Evolutionary conservation across 768 basidiomycete species (phyloP).

Genomic region (Boletus patriciae): DNA sequence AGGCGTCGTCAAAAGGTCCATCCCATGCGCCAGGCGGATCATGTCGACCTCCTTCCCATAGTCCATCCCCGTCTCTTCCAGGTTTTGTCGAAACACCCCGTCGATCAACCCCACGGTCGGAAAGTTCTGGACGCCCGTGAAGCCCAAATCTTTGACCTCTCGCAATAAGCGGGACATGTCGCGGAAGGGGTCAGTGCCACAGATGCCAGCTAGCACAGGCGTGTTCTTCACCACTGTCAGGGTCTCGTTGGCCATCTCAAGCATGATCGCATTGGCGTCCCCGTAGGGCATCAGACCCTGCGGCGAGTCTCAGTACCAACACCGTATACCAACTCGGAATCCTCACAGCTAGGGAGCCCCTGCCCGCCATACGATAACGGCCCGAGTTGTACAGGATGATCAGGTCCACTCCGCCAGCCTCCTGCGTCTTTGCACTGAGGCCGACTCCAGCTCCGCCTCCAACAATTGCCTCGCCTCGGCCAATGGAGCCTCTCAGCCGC

Average conservation of each 20-base stretch:
- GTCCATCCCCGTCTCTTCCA: conserved; percentile 33
- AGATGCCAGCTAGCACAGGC: conserved; percentile 29
- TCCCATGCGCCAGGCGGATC: conserved; percentile 18
- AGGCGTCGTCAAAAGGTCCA: conserved; percentile 28
- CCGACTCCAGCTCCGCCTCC: conserved; percentile 30
- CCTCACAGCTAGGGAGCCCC: conserved; percentile 31
- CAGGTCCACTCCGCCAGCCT: conserved; percentile 27
- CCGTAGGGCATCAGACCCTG: conserved; percentile 32
- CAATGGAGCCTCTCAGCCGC: conserved; percentile 14
- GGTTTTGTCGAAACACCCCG: conserved; percentile 29
- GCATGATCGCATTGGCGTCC: conserved; percentile 29
- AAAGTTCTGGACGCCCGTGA: conserved; percentile 31
- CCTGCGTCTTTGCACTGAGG: conserved; percentile 29
- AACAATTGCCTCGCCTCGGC: conserved; percentile 22
- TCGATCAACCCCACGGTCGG: conserved; percentile 32
- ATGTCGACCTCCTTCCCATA: conserved; percentile 23
- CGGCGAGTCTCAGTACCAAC: neutral
- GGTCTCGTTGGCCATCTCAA: conserved; percentile 30
- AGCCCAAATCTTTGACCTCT: conserved; percentile 28
- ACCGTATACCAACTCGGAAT: neutral
- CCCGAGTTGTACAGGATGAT: conserved; percentile 35
- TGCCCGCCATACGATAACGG: conserved; percentile 32
- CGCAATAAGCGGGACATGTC: conserved; percentile 24
- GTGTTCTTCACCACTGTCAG: conserved; percentile 30
- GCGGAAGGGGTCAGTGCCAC: neutral